A percentile compares a stretch with the other conserved stretches of the same genome.
phyloP scores from a whole-genome alignment of 768 basidiomycete species.

The Boletus bicolor region DNA sequence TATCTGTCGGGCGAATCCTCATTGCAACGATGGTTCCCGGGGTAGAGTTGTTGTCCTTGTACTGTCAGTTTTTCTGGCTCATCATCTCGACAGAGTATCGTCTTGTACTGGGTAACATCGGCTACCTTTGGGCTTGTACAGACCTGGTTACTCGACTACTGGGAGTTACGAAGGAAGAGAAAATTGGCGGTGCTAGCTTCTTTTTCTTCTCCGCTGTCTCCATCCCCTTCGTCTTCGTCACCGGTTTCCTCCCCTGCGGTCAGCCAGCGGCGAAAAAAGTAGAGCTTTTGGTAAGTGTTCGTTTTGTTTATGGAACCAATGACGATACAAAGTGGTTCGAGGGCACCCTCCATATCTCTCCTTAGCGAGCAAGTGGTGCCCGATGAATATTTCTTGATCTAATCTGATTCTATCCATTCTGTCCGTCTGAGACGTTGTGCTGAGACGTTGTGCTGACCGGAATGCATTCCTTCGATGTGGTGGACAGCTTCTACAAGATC shows the following conservation, averaged over 20 bases:
- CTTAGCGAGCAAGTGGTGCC: conserved; percentile 40
- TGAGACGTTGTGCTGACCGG: conserved; percentile 20
- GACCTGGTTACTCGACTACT: conserved; percentile 70
- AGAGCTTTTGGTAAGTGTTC: conserved; percentile 18
- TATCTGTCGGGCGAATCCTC: conserved; percentile 66
- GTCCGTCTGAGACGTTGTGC: not conserved
- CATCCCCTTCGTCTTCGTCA: not conserved
- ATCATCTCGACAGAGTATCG: conserved; percentile 45
- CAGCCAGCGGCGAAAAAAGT: conserved; percentile 11
- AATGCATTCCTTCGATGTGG: not conserved
- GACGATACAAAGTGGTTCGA: conserved; percentile 76
- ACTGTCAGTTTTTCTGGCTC: not conserved
- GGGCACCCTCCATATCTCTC: conserved; percentile 48
- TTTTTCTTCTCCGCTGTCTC: not conserved
- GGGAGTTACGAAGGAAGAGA: conserved; percentile 44
- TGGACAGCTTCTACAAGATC: not conserved
- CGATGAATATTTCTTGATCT: conserved; percentile 82
- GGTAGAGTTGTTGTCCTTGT: conserved; percentile 37
- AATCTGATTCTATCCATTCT: conserved; percentile 62
- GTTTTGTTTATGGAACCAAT: conserved; percentile 35
- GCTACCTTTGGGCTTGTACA: conserved; percentile 71
- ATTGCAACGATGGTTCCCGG: conserved; percentile 69
- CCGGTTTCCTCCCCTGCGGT: not conserved
- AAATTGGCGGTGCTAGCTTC: conserved; percentile 7
- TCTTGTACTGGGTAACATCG: conserved; percentile 77